Base-by-base conservation (phyloP, 225 moss, liverwort and hornwort genomes). In the Pseudoscleropodium purum region DNA sequence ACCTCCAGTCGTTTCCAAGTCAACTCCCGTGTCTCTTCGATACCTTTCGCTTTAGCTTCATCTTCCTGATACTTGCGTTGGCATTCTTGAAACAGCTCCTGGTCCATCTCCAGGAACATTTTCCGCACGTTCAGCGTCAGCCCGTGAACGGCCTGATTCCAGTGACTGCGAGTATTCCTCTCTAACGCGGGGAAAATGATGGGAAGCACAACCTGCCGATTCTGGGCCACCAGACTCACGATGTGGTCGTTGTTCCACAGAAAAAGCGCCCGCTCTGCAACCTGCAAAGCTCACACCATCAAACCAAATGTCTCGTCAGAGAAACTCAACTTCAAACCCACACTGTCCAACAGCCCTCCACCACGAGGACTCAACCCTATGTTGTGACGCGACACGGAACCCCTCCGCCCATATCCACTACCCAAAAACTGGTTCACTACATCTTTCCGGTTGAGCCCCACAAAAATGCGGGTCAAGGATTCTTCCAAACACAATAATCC, bases 81-180 rank as follows among this genome's bases (percentile, higher is more conserved):
- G 86, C 98, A 99, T 90, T 97, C 98, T 84, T 96, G 97, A 85
- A 96, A 99, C n/a, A 99, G 93, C 67, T 99, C 98, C 76, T 96
- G 96, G 85, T 99, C 98, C 98, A 97, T 99, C 93, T 99, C 98
- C 66, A 97, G 84, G 86, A 99, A 99, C 98, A 99, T 99, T 89
- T 99, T 99, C 33, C 97, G 95, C 37, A 97, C 97, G 67, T 99
- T 97, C 52, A 97, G 92, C 34, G 98, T 99, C 54, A 97, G 92
- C 82, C 98, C 96, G 67, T 98, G 95, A 16, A 99, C 97, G 70
- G 97, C 98, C 94, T 99, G 98, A 92, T 99, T 99, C 98, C 97
- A 97, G 70, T 99, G 98, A 82, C 92, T 99, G 51, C 95, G 91
- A 43, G 97, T 97, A 74, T 99, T 99, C 80, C 94, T 94, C 93